phyloP scores from a whole-genome alignment of 2,329 filamentous ascomycete species.

The Penicillium freii region DNA sequence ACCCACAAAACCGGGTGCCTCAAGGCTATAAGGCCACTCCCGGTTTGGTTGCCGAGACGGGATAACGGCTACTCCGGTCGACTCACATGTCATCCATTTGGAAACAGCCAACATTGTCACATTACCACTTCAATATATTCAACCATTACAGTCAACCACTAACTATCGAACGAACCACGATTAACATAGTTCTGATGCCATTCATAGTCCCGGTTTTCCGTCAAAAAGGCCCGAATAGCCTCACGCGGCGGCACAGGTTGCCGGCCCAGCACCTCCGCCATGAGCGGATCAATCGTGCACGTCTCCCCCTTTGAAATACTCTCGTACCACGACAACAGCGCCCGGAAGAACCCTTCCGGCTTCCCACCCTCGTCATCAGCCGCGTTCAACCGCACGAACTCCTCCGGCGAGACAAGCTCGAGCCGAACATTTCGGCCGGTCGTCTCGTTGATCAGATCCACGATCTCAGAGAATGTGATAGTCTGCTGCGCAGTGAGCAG shows the following conservation, averaged over 20 bases:
- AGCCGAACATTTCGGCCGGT: constrained; percentile 35
- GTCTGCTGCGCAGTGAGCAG: constrained; percentile 41
- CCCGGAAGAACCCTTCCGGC: constrained; percentile 37
- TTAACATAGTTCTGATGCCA: constrained; percentile 48
- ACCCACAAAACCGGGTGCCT: constrained; percentile 2
- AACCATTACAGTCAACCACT: background rate
- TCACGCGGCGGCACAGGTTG: constrained; percentile 43
- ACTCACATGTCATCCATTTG: background rate
- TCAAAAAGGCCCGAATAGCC: constrained; percentile 31
- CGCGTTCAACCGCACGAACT: constrained; percentile 34
- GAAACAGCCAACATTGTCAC: background rate
- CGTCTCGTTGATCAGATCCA: constrained; percentile 40
- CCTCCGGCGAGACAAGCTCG: constrained; percentile 34
- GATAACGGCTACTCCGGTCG: constrained; percentile 1
- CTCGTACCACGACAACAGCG: constrained; percentile 48
- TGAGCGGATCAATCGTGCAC: constrained; percentile 41
- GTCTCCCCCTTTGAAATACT: constrained; percentile 48
- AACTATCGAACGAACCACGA: constrained; percentile 10
- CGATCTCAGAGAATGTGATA: constrained; percentile 36
- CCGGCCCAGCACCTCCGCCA: constrained; percentile 47
- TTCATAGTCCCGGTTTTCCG: constrained; percentile 37
- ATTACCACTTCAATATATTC: background rate
- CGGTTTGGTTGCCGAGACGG: constrained; percentile 18
- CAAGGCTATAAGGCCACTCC: constrained; percentile 18
- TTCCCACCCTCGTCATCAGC: constrained; percentile 41